Percentiles rank a stretch among this genome's conserved stretches.
phyloP scores from a whole-genome alignment of 139 green algal genomes.

The Haematococcus lacustris region DNA sequence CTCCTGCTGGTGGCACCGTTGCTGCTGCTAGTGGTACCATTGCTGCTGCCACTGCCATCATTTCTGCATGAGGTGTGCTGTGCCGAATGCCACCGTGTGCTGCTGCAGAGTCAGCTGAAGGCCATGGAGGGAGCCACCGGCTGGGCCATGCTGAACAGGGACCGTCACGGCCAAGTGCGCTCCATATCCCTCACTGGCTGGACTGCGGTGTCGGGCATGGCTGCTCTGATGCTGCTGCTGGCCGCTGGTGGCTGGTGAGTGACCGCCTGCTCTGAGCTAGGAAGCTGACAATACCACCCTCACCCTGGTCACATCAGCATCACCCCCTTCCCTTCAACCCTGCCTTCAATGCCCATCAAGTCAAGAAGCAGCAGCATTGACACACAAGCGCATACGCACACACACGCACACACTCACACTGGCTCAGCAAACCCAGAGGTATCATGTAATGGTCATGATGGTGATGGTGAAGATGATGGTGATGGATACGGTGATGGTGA shows the following conservation, averaged over 20 bases:
- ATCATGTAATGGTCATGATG: too few species aligned
- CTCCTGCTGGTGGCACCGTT: neutral
- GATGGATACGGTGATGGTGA: too few species aligned
- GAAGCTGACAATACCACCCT: neutral
- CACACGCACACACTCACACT: neutral
- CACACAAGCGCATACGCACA: neutral
- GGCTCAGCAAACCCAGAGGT: too few species aligned
- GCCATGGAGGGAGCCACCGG: constrained; percentile 40
- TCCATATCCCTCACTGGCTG: constrained; percentile 28
- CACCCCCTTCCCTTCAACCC: too few species aligned
- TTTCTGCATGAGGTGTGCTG: too few species aligned
- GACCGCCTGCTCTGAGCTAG: neutral
- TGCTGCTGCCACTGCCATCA: neutral
- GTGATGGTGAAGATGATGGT: too few species aligned
- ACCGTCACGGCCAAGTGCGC: constrained; percentile 22
- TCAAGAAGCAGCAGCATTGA: neutral
- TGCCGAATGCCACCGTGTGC: too few species aligned
- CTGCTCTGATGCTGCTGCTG: constrained; percentile 42
- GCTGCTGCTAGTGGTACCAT: neutral
- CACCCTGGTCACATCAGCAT: too few species aligned
- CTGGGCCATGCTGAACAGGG: constrained; percentile 20
- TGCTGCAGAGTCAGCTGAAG: constrained; percentile 19
- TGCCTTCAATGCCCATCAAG: neutral
- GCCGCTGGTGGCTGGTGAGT: constrained; percentile 13
- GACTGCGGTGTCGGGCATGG: constrained; percentile 45